Evolutionary conservation across 2,329 filamentous ascomycete species (phyloP).

Genomic region (Microcyclosporella mali): DNA sequence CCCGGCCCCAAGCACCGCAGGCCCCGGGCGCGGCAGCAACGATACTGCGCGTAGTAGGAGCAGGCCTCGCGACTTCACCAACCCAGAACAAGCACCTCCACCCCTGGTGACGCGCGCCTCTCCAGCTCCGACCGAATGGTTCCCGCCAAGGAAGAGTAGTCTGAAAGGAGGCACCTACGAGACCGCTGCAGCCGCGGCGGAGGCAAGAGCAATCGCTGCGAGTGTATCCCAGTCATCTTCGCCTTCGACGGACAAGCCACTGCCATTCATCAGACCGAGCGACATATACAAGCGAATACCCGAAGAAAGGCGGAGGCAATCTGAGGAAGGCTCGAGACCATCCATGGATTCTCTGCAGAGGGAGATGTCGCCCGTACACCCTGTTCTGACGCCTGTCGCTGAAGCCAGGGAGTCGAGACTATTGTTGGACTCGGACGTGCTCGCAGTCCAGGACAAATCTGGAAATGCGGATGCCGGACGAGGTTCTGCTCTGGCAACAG

Average conservation of each 20-base stretch:
- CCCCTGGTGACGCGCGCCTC: constrained; percentile 40
- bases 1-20: constrained; percentile 7
- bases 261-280: constrained; percentile 64
- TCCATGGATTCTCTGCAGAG: constrained; percentile 47
- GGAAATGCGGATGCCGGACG: background rate
- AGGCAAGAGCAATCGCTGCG: constrained; percentile 14
- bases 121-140: constrained; percentile 37
- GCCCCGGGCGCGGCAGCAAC: constrained; percentile 9
- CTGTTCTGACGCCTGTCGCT: constrained; percentile 17
- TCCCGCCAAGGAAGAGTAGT: constrained; percentile 59
- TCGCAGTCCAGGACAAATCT: background rate
- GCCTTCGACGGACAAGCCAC: constrained; percentile 43
- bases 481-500: background rate
- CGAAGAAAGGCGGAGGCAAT: constrained; percentile 56
- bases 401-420: constrained; percentile 19
- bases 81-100: constrained; percentile 45
- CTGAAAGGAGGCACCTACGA: constrained; percentile 43
- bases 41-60: constrained; percentile 14
- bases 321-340: constrained; percentile 52
- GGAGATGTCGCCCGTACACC: constrained; percentile 25
- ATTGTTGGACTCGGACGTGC: constrained; percentile 9
- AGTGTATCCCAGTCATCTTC: constrained; percentile 16
- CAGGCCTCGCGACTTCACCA: constrained; percentile 43
- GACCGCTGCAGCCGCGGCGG: constrained; percentile 11
- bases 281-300: constrained; percentile 71